A percentile compares a stretch with the other conserved stretches of the same genome.
phyloP scores from a whole-genome alignment of 805 yeast species.

The Candida pseudoglaebosa region DNA sequence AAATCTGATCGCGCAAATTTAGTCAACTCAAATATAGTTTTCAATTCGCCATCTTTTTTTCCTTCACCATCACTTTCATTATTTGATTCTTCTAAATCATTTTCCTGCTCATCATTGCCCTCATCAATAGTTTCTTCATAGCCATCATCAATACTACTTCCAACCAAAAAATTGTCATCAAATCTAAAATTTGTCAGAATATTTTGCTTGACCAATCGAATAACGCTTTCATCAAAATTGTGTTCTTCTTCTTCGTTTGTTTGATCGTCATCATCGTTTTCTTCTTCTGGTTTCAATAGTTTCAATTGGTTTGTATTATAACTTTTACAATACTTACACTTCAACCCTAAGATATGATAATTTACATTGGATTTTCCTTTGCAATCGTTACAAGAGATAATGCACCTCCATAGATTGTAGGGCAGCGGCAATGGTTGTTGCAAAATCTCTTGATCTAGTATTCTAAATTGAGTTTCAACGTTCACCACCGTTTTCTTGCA shows the following conservation, averaged over 20 bases:
- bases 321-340: conserved; percentile 82
- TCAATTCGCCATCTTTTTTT: conserved; percentile 7
- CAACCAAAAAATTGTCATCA: conserved; percentile 24
- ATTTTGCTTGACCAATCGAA: conserved; percentile 32
- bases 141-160: conserved; percentile 17
- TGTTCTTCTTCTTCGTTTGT: conserved; percentile 9
- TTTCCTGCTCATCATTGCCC: conserved; percentile 10
- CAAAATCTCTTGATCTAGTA: conserved; percentile 77
- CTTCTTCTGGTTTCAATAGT: conserved; percentile 64
- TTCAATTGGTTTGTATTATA: conserved; percentile 79
- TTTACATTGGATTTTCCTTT: conserved; percentile 70
- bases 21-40: conserved; percentile 24
- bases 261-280: conserved; percentile 28
- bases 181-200: conserved; percentile 35
- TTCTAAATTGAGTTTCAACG: conserved; percentile 85
- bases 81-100: conserved; percentile 21
- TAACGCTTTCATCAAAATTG: conserved; percentile 14
- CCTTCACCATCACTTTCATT: conserved; percentile 13
- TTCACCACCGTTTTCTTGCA: conserved; percentile 82
- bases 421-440: conserved; percentile 80
- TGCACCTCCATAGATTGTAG: conserved; percentile 68
- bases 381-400: conserved; percentile 82
- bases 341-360: conserved; percentile 82
- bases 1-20: conserved; percentile 18
- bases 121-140: conserved; percentile 20